Base-by-base conservation (phyloP, 805 yeast species). In the Cephaloascus fragrans region DNA sequence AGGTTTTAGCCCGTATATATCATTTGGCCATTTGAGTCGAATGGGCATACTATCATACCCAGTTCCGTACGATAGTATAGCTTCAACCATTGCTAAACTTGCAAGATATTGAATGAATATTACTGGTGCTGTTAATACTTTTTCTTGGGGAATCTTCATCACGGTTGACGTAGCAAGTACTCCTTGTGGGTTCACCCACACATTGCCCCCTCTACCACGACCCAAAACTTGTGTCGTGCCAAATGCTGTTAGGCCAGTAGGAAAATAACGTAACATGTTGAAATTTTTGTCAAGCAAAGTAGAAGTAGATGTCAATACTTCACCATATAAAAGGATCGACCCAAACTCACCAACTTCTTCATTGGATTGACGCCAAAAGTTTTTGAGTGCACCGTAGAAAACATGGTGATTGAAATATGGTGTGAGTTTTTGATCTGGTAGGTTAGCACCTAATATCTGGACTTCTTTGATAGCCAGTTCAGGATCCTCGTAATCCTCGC, bases 21-120 rank as follows among this genome's bases (percentile, higher is more conserved):
- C 99, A 55, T 93, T 93, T 2, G 99, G 99, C 99, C 99, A 93
- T 55, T 93, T 93, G 43, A 93, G 71, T 37, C 77, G 71, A 14
- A 90, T 67, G 0, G 96, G 97, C 47, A 93, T 59, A 35, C 77
- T 81, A 17, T 77, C 80, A 53, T 80, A 86, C 0, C 84, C 87
- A 0, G 61, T 58, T 2, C 77, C 77, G 49, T 87, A 77, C 2
- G 75, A 64, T 28, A 74, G 57, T 15, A 90, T 70, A 19, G 95
- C 85, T 53, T 83, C 86, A 8, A 89, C 80, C 38, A 83, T 71
- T 0, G 97, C 96, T 45, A 93, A 59, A 40, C 93, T 78, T 5
- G 85, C 76, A 12, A 93, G 57, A 53, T 93, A 93, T 57, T 93
- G 99, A 18, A 88, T 67, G 43, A 93, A 86, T 1, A 88, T 94